Base-by-base conservation (phyloP, 495 filamentous ascomycete genomes). In the Lindgomyces ingoldianus region DNA sequence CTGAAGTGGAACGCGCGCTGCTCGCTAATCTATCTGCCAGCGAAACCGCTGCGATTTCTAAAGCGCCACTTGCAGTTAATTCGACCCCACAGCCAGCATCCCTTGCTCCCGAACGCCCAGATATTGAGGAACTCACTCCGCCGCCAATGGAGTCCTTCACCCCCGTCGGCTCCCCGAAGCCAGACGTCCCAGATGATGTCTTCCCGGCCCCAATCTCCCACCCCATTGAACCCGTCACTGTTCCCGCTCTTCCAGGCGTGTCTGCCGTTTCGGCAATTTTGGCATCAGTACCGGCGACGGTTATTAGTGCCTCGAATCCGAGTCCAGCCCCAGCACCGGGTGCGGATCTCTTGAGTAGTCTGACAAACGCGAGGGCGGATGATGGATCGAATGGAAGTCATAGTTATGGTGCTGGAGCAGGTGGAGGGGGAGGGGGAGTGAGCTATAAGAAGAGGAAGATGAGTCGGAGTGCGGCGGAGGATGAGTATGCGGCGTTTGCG, bases 1-100 rank as follows among this genome's bases (percentile, higher is more conserved):
- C 83, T 39, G 89, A 93, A 4, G 91, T 99, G 9, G 94, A 99
- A 75, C 84, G 91, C 63, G 86, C 83, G 27, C 97, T 98, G 59
- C 87, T 97, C 81, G 82, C 87, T 45, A 90, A 90, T 6, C 82
- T 95, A 21, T 85, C 87, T 24, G 77, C 69, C 73, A 27, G 52
- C 1, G 58, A 69, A 30, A 59, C 61, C n/a, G 26, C 51, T 18
- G 45, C 42, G 19, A 64, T 70, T 18, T 60, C 57, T n/a, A 41
- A 59, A 12, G 55, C 60, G 4, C 59, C 64, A 16, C 56, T 65
- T 4, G 59, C 56, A 16, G 61, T 39, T 1, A 22, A 41, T 0
- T 14, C 46, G 4, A 30, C 16, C 4, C n/a, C n/a, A n/a, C n/a
- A n/a, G n/a, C n/a, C n/a, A n/a, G n/a, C n/a, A n/a, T n/a, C n/a